Evolutionary conservation across 176 grass and related monocot species (phyloP), one percentile per base, ranked within the genome.

Genomic region (Cocos nucifera): DNA sequence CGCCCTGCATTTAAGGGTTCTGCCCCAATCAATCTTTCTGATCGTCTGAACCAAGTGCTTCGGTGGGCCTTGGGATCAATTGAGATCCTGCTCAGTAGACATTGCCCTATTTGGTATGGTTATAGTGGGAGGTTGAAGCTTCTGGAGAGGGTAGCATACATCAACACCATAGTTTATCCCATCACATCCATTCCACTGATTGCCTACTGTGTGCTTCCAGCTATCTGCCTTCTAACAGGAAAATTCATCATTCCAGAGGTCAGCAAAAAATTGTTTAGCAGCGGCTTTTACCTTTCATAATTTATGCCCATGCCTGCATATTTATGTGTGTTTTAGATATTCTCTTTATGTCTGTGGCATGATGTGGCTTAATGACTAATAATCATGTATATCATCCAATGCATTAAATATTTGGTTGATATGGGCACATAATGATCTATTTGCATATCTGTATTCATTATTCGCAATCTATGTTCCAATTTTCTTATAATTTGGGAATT

Each of bases 151-250:
- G 57, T 89, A 54, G 81, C 74, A 8, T 89, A 85, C 71, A 69
- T 65, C 22, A 58, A 53, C 65, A 56, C 54, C 18, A 69, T 76
- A 53, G 67, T 73, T 10, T 79, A 89, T 79, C 86, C 81, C 12
- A 65, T 89, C 12, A 62, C 63, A 0, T 89, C 86, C n/a, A 29
- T 89, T 26, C 82, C 82, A 30, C 71, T 85, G 21, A 76, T 76
- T 69, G 56, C 59, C 50, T 89, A 89, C 72, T 82, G 86, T 77
- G 75, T 77, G 35, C 75, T 85, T 49, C 79, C 82, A 30, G 78
- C 78, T 12, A 66, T 44, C 28, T 89, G 75, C 68, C 82, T 89
- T 66, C 78, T 89, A 22, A 73, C 86, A 10, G 71, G 75, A 22
- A 82, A 17, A 76, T 85, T 64, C 64, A 70, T 82, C 21, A 85